phyloP scores from a whole-genome alignment of 2,329 filamentous ascomycete species.

The Colletotrichum sansevieriae region DNA sequence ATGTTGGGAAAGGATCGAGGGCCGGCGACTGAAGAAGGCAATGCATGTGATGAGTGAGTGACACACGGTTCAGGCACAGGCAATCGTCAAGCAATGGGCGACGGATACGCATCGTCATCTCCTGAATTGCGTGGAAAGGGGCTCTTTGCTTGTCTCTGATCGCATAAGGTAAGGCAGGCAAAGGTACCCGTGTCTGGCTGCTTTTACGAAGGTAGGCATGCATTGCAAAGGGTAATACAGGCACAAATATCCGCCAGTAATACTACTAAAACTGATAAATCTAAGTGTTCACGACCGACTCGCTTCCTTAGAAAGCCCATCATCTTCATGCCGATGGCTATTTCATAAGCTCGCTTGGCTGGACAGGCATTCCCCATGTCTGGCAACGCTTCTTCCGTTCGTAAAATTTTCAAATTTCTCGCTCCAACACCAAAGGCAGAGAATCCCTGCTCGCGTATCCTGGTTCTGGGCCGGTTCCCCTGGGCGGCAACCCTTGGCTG shows the following conservation, averaged over 20 bases:
- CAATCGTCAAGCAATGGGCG: not conserved
- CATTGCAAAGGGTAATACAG: too few relatives aligned
- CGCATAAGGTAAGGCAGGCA: conserved; percentile 10
- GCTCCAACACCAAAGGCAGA: conserved; percentile 11
- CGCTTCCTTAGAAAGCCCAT: not conserved
- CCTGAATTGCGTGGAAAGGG: conserved; percentile 7
- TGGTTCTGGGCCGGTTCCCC: conserved; percentile 23
- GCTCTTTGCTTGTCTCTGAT: conserved; percentile 1
- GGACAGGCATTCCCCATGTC: conserved; percentile 40
- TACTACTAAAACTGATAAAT: too few relatives aligned
- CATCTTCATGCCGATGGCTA: conserved; percentile 19
- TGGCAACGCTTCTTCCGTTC: conserved; percentile 23
- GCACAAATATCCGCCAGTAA: not conserved
- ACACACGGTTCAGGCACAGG: conserved; percentile 8
- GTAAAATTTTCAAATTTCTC: conserved; percentile 40
- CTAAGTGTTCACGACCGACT: too few relatives aligned
- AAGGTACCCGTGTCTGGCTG: conserved; percentile 7
- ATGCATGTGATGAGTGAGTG: conserved; percentile 6
- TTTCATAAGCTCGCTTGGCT: conserved; percentile 8
- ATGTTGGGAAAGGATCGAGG: conserved; percentile 31
- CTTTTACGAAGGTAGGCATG: not conserved
- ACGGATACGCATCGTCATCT: not conserved
- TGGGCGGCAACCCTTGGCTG: conserved; percentile 26
- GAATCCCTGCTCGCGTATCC: conserved; percentile 16
- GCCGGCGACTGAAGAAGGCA: not conserved